phyloP scores from a whole-genome alignment of 176 grass and related monocot species.

The Avena eriantha region DNA sequence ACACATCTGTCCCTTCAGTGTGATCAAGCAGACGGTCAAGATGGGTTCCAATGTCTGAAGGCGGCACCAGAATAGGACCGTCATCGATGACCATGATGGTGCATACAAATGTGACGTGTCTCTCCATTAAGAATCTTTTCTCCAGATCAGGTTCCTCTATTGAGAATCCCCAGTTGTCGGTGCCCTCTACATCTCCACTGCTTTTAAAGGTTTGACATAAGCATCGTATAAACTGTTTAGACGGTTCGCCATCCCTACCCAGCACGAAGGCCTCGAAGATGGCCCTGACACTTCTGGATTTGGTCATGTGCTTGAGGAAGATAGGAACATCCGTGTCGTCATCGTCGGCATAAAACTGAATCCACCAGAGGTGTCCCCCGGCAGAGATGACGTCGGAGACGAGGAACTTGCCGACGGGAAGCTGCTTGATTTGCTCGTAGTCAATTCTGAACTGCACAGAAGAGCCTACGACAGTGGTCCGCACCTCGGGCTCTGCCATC shows the following conservation, averaged over 20 bases:
- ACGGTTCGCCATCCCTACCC: neutral
- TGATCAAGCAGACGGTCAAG: slow-evolving; percentile 36
- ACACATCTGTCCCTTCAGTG: slow-evolving; percentile 11
- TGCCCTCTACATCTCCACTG: neutral
- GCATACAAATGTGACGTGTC: neutral
- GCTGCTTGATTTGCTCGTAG: neutral
- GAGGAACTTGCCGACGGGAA: neutral
- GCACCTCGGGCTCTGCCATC: neutral
- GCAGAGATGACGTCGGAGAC: neutral
- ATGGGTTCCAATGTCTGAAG: slow-evolving; percentile 35
- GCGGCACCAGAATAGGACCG: neutral
- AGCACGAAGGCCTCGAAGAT: slow-evolving; percentile 9
- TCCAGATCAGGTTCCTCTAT: no score
- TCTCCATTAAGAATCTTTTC: neutral
- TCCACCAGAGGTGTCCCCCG: neutral
- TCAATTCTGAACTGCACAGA: neutral
- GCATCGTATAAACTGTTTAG: neutral
- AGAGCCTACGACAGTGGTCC: neutral
- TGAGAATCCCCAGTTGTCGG: neutral
- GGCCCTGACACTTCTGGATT: neutral
- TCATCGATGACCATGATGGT: neutral
- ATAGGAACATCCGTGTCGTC: neutral
- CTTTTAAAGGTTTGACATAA: neutral
- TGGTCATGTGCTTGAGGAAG: neutral
- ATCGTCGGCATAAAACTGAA: neutral